A percentile compares a stretch with the other conserved stretches of the same genome.
Conservation (phyloP, 352 stramenopile species). For the Globisporangium yorkense region DNA sequence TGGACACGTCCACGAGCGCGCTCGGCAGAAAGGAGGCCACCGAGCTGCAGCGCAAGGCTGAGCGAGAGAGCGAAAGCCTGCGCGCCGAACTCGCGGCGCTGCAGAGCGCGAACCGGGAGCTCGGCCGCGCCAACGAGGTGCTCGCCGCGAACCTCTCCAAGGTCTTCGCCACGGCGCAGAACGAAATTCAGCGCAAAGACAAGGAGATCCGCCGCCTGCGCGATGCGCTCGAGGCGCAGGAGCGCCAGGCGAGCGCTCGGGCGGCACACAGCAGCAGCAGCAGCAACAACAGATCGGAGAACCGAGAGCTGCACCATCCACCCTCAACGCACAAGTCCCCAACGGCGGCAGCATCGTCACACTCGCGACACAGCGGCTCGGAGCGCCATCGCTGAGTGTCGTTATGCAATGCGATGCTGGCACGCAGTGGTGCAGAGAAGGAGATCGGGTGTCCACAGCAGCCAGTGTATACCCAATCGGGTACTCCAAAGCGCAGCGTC, state of each 20-base stretch:
- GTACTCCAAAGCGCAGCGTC: too few species aligned
- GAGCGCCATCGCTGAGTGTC: constrained; percentile 2
- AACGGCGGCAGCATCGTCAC: constrained; percentile 2
- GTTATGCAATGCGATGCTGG: neutral
- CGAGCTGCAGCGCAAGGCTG: constrained; percentile 42
- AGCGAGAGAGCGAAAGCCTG: constrained; percentile 49
- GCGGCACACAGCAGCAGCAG: neutral
- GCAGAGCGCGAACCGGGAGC: constrained; percentile 51
- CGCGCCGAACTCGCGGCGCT: constrained; percentile 49
- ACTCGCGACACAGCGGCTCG: constrained; percentile 2
- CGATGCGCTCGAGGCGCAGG: constrained; percentile 27
- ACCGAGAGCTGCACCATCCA: neutral
- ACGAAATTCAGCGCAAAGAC: constrained; percentile 74
- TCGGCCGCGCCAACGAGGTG: constrained; percentile 50
- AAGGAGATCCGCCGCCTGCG: constrained; percentile 69
- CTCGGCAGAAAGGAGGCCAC: constrained; percentile 60
- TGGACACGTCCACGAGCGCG: constrained; percentile 72
- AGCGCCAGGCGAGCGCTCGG: constrained; percentile 1
- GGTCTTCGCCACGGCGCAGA: constrained; percentile 68
- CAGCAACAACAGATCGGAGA: too few species aligned
- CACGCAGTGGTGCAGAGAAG: too few species aligned
- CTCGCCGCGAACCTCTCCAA: constrained; percentile 71
- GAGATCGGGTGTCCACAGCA: too few species aligned
- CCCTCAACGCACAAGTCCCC: neutral
- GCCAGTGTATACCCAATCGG: too few species aligned